Conservation (phyloP, 1,284 basidiomycete genomes). For the Tilletia indica region DNA sequence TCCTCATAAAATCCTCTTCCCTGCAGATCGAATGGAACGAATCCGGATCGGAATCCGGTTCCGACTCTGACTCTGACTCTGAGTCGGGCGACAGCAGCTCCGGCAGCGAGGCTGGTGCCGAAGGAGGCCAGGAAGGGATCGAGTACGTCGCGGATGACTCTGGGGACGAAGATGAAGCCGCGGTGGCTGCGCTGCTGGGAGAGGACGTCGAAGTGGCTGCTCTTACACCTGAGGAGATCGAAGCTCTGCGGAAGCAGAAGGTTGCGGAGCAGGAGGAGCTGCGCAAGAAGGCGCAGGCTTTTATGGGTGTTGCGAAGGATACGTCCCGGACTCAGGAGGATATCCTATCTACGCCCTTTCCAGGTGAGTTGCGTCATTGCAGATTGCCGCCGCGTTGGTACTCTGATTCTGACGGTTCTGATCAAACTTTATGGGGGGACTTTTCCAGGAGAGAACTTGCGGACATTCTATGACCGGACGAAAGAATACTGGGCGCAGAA, state of each 20-base stretch:
- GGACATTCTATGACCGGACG: slow-evolving; percentile 76
- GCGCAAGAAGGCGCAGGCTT: slow-evolving; percentile 66
- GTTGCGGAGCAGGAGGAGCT: slow-evolving; percentile 61
- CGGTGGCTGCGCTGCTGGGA: slow-evolving; percentile 14
- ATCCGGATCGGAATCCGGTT: slow-evolving; percentile 45
- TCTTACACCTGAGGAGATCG: slow-evolving; percentile 26
- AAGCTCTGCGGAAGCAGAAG: slow-evolving; percentile 28
- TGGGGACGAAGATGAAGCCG: slow-evolving; percentile 25
- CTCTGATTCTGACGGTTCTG: not conserved
- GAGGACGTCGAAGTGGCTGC: slow-evolving; percentile 2
- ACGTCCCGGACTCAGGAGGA: slow-evolving; percentile 69
- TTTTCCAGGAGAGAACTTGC: slow-evolving; percentile 77
- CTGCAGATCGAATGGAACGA: slow-evolving; percentile 50
- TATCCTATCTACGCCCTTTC: slow-evolving; percentile 74
- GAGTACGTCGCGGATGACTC: slow-evolving; percentile 37
- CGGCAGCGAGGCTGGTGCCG: slow-evolving; percentile 23
- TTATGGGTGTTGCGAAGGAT: slow-evolving; percentile 74
- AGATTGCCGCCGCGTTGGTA: too few species aligned
- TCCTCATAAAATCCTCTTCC: not conserved
- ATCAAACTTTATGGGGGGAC: not conserved
- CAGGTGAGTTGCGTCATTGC: slow-evolving; percentile 65
- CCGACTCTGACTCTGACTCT: slow-evolving; percentile 28
- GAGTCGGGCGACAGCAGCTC: slow-evolving; percentile 22
- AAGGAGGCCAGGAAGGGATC: slow-evolving; percentile 41
- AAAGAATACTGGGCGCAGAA: slow-evolving; percentile 72